Evolutionary conservation across 2,329 filamentous ascomycete genomes (phyloP).

Genomic region (Sphaerostilbella broomeana): DNA sequence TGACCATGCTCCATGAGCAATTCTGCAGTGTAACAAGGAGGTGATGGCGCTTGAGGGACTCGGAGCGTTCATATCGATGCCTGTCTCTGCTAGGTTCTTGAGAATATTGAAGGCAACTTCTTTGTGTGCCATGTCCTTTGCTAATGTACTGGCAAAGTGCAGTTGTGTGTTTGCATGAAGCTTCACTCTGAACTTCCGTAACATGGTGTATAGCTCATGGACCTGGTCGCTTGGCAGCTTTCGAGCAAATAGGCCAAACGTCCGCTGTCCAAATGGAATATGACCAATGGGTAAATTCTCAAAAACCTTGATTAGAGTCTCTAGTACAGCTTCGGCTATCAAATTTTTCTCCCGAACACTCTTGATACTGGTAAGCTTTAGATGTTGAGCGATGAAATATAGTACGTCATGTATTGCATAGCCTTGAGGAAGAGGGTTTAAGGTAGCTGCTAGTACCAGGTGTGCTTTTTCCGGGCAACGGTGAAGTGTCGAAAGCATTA

Average conservation of each 20-base stretch:
- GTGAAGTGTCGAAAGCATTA: constrained; percentile 32
- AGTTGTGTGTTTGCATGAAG: constrained; percentile 39
- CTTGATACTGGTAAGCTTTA: constrained; percentile 16
- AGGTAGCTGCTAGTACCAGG: constrained; percentile 32
- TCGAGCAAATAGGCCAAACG: constrained; percentile 29
- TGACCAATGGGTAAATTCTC: constrained; percentile 23
- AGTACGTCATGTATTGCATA: constrained; percentile 34
- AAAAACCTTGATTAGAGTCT: constrained; percentile 24
- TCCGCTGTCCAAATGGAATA: constrained; percentile 33
- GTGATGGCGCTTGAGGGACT: constrained; percentile 51
- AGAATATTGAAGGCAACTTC: constrained; percentile 38
- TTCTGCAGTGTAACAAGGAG: constrained; percentile 42
- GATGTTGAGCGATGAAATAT: constrained; percentile 23
- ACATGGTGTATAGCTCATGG: constrained; percentile 29
- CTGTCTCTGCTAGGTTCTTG: constrained; percentile 27
- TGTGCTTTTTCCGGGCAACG: constrained; percentile 25
- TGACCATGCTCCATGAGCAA: constrained; percentile 16
- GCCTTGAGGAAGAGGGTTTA: constrained; percentile 29
- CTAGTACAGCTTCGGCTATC: constrained; percentile 26
- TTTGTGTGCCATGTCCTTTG: constrained; percentile 34
- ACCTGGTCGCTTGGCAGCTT: constrained; percentile 25
- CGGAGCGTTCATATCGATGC: constrained; percentile 40
- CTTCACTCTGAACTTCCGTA: constrained; percentile 23
- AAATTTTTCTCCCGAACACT: constrained; percentile 17
- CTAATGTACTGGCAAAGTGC: constrained; percentile 42